Conservation (phyloP, 306 rosid species). For the Castanea crenata region DNA sequence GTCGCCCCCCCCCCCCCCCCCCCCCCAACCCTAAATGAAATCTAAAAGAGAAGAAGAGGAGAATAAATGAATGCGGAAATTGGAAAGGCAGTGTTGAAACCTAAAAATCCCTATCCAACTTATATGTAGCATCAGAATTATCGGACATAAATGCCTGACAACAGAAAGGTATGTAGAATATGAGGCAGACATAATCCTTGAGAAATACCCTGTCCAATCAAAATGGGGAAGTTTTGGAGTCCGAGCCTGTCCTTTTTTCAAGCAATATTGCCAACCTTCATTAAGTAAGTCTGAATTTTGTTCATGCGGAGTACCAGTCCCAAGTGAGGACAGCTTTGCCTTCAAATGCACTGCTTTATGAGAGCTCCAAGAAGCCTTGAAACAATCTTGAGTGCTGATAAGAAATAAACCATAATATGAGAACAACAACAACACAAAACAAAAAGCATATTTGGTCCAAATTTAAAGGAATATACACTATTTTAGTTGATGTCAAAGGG, state of each 20-base stretch:
- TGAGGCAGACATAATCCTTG: not conserved
- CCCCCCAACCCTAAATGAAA: not conserved
- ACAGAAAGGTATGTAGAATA: slow-evolving; percentile 4
- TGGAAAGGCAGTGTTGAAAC: not conserved
- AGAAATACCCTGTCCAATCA: slow-evolving; percentile 92
- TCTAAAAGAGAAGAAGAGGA: not conserved
- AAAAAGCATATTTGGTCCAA: not conserved
- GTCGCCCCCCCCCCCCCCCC: too few relatives aligned
- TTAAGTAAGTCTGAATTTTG: slow-evolving; percentile 39
- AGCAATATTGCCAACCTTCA: slow-evolving; percentile 82
- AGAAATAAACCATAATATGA: slow-evolving; percentile 11
- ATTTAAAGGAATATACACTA: not conserved
- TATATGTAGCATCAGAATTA: slow-evolving; percentile 12
- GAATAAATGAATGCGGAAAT: not conserved
- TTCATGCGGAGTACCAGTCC: slow-evolving; percentile 37
- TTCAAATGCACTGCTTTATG: slow-evolving; percentile 84
- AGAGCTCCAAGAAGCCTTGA: slow-evolving; percentile 89
- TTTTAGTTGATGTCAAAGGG: not conserved
- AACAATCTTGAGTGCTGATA: slow-evolving; percentile 94
- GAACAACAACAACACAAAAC: not conserved
- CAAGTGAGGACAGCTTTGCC: slow-evolving; percentile 47
- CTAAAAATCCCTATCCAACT: not conserved
- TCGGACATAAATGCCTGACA: slow-evolving; percentile 1
- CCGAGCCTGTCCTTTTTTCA: slow-evolving; percentile 79
- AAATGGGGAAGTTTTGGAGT: slow-evolving; percentile 78